Base-by-base conservation (phyloP, 2,329 filamentous ascomycete genomes). In the Blastomyces percursus region DNA sequence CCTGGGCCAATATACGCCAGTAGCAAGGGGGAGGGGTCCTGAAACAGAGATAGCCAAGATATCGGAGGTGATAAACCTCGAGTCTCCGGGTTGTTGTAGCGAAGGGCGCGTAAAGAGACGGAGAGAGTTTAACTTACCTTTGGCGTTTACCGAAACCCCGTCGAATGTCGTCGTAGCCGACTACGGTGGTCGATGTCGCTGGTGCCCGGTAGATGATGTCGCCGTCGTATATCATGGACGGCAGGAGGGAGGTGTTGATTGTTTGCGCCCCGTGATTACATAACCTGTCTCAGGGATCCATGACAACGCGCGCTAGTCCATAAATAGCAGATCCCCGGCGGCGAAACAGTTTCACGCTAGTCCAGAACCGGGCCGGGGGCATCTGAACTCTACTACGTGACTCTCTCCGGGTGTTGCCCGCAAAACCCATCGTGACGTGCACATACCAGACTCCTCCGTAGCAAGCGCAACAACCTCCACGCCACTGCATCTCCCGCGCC, bases 391-490 rank as follows among this genome's bases (percentile, higher is more conserved):
- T 16, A 6, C 2, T 9, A 14, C n/a, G 9, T 35, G 32, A 35
- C 32, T 35, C 32, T 35, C 5, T 35, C 32, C 32, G 32, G 32
- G 32, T 30, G 27, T 35, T 35, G 32, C 46, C 24, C 21, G 21
- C 24, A 51, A 51, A 51, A 35, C 48, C 48, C 42, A n/a, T 61
- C 59, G 46, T 46, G 54, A 52, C 61, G 61, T 62, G 54, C 52
- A 59, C 52, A 62, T 62, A 62, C 44, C 44, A 62, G 60, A 62
- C 56, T 21, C n/a, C 58, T 59, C 56, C 58, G 27, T 27, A 60
- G 27, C 8, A 24, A 11, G 6, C 21, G 12, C 46, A 46, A 9
- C 48, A 52, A 52, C 38, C 27, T 52, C 58, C 58, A 60, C 58
- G 48, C 58, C 58, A 16, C 16, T 9, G n/a, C 27, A 48, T 19